phyloP scores from a whole-genome alignment of 257 asterid genomes.

The Thymus quinquecostatus region DNA sequence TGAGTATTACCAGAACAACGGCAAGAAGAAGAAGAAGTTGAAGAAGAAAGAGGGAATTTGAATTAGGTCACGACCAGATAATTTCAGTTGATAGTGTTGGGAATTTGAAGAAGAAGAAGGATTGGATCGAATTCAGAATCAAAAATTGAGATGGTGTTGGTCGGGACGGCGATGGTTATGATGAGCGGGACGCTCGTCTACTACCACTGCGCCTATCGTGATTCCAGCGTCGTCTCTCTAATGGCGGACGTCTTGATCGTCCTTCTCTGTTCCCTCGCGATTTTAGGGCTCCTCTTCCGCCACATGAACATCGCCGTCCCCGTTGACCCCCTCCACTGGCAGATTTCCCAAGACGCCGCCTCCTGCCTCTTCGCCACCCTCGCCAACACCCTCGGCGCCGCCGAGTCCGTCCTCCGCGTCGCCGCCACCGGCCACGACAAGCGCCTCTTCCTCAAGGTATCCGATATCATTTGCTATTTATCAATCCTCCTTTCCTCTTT shows the following conservation, averaged over 20 bases:
- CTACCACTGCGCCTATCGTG: constrained; percentile 88
- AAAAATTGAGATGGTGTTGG: constrained; percentile 33
- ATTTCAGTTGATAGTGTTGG: too few species aligned
- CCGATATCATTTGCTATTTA: neutral
- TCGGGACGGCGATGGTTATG: constrained; percentile 61
- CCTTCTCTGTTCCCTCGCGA: constrained; percentile 84
- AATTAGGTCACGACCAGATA: too few species aligned
- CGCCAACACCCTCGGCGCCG: constrained; percentile 94
- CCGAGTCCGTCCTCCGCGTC: constrained; percentile 98
- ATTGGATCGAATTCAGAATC: neutral
- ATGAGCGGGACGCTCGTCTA: constrained; percentile 79
- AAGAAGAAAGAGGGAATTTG: too few species aligned
- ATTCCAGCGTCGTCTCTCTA: constrained; percentile 76
- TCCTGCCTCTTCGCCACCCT: constrained; percentile 76
- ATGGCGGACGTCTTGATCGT: constrained; percentile 92
- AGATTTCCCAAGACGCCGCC: constrained; percentile 92
- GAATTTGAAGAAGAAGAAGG: neutral
- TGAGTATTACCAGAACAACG: too few species aligned
- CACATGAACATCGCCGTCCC: constrained; percentile 97
- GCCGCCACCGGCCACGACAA: constrained; percentile 98
- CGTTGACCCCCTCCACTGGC: constrained; percentile 97
- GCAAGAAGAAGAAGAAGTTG: too few species aligned
- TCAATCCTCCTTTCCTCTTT: neutral
- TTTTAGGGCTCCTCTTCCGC: constrained; percentile 93
- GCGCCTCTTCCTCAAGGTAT: constrained; percentile 83